A percentile compares a stretch with the other conserved stretches of the same genome.
These are phyloP conservation scores for Alternaria sp. DNA, from an alignment of 2,329 filamentous ascomycete genomes.

Conservation along the genomic window DNA sequence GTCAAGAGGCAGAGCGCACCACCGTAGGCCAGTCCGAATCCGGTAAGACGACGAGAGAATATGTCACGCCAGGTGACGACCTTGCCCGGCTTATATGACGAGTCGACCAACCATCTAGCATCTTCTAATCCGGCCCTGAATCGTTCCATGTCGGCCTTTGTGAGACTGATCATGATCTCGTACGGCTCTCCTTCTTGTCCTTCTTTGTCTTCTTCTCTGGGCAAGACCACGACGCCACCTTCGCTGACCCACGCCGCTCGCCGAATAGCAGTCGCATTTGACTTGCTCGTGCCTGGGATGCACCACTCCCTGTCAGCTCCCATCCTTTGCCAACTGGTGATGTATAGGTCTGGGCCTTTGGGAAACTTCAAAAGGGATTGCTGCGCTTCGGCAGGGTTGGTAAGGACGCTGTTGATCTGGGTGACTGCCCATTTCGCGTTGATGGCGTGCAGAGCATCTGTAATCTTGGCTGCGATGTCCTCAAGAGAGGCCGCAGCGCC, in stretches of 20 bases:
- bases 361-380: neutral
- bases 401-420: neutral
- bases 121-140: slow-evolving; percentile 13
- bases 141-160: slow-evolving; percentile 24
- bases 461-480: neutral
- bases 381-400: neutral
- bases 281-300: slow-evolving; percentile 26
- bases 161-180: slow-evolving; percentile 25
- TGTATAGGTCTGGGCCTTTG: slow-evolving; percentile 34
- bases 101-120: slow-evolving; percentile 7
- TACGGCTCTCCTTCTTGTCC: slow-evolving; percentile 4
- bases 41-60: neutral
- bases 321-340: slow-evolving; percentile 39
- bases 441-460: neutral
- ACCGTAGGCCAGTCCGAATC: neutral
- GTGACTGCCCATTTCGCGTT: neutral
- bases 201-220: slow-evolving; percentile 10
- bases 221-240: slow-evolving; percentile 32
- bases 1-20: neutral
- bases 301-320: slow-evolving; percentile 28
- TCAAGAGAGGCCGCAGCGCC: neutral
- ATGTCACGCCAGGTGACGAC: neutral
- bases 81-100: neutral
- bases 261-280: slow-evolving; percentile 25
- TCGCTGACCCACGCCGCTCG: slow-evolving; percentile 27